Base-by-base conservation (phyloP, 768 basidiomycete species). In the Russula griseocarnosa region DNA sequence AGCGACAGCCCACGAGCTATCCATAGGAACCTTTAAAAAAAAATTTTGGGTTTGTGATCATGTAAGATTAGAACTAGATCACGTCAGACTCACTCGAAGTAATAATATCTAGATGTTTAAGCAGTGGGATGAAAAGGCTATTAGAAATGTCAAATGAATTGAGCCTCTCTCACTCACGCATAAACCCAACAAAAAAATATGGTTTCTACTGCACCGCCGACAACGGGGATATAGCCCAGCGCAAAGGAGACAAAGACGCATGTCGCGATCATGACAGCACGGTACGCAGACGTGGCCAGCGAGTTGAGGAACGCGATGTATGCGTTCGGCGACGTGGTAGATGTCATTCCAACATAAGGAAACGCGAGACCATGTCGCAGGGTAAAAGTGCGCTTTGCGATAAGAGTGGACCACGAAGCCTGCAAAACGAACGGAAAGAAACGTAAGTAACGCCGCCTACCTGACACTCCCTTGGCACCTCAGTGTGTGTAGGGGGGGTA, bases 131-230 rank as follows among this genome's bases (percentile, higher is more conserved):
- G 14, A 38, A 26, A n/a, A n/a, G n/a, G n/a, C 22, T 28, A 30
- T 30, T n/a, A 53, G 26, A n/a, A 32, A 11, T 26, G 20, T 42
- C 22, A 61, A 54, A 46, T n/a, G 28, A 30, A 22, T n/a, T 32
- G 34, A 40, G 11, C 7, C 5, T 8, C 8, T 28, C 14, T 22
- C 53, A 61, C 91, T 81, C 74, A 94, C 88, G 92, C 81, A 72
- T 94, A 87, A 51, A 94, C 80, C 88, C 92, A 92, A 70, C 90
- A 93, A 62, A 92, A 75, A 71, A 92, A 94, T 6, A 83, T 72
- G 71, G 92, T 90, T 30, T 84, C 82, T 6, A 81, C 74, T 1
- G 78, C 63, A 0, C 82, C 77, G 10, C 93, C 93, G 14, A 86
- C 74, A 60, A 81, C 77, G 3, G 93, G n/a, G 22, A 92, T 77